Percentiles rank a stretch among this genome's conserved stretches.
phyloP scores from a whole-genome alignment of 1,284 basidiomycete species.

The Salmacisia buchloeana region DNA sequence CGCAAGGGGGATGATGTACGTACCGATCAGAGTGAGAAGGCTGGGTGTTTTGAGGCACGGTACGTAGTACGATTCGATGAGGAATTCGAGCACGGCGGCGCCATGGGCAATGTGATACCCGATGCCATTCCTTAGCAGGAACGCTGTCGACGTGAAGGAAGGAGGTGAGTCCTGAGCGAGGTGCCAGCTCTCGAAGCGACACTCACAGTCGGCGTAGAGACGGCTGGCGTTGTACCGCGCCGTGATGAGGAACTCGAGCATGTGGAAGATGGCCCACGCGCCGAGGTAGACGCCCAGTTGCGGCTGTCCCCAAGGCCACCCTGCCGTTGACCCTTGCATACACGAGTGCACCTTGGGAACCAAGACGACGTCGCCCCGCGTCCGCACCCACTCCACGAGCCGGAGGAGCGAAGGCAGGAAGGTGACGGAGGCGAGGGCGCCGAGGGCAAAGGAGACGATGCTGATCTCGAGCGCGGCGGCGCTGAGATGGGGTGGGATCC shows the following conservation, averaged over 20 bases:
- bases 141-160: conserved; percentile 62
- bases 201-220: conserved; percentile 80
- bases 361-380: neutral
- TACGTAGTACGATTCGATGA: conserved; percentile 52
- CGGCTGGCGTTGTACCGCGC: conserved; percentile 91
- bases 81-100: conserved; percentile 72
- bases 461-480: conserved; percentile 23
- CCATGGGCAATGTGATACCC: conserved; percentile 81
- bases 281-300: conserved; percentile 35
- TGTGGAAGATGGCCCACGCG: conserved; percentile 64
- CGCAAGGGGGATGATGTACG: neutral
- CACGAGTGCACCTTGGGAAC: neutral
- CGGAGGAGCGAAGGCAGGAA: conserved; percentile 12
- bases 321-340: neutral
- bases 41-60: conserved; percentile 8
- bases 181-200: neutral
- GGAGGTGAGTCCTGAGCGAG: neutral
- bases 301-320: neutral
- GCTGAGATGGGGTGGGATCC: conserved; percentile 29
- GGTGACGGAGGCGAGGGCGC: conserved; percentile 18
- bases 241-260: conserved; percentile 89
- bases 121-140: conserved; percentile 81
- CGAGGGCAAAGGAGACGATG: conserved; percentile 30
- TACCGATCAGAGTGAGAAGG: conserved; percentile 11
- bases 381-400: neutral